These are phyloP conservation scores for Aspergillus tubingensis DNA, from an alignment of 2,329 filamentous ascomycete genomes.

Conservation along the genomic window DNA sequence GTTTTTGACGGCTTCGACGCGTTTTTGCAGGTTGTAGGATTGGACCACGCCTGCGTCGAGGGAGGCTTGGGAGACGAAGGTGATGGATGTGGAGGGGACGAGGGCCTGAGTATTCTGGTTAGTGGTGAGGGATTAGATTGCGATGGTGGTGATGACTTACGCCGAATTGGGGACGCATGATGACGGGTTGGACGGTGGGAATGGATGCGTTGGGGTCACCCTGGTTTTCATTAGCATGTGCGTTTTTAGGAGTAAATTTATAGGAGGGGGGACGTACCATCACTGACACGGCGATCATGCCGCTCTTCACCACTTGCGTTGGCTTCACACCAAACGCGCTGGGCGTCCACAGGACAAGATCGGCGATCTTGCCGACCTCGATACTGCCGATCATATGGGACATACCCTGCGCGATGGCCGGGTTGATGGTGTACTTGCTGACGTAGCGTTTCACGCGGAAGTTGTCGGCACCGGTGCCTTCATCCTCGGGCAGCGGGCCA, in stretches of 20 bases:
- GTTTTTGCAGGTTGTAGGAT: conserved; percentile 75
- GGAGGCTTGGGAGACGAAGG: conserved; percentile 78
- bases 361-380: conserved; percentile 86
- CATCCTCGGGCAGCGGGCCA: conserved; percentile 73
- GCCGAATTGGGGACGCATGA: conserved; percentile 84
- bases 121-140: background rate
- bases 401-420: conserved; percentile 89
- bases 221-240: conserved; percentile 40
- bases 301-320: conserved; percentile 77
- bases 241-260: background rate
- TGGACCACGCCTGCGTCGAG: conserved; percentile 67
- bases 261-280: conserved; percentile 62
- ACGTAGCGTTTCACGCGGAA: conserved; percentile 90
- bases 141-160: conserved; percentile 31
- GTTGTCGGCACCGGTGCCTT: conserved; percentile 79
- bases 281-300: conserved; percentile 77
- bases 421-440: conserved; percentile 95
- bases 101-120: conserved; percentile 46
- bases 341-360: conserved; percentile 84
- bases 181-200: conserved; percentile 81
- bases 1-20: conserved; percentile 74
- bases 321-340: conserved; percentile 88
- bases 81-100: conserved; percentile 71
- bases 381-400: conserved; percentile 80
- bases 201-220: conserved; percentile 82